Base-by-base conservation (phyloP, 805 yeast genomes). In the Pichia kluyveri region DNA sequence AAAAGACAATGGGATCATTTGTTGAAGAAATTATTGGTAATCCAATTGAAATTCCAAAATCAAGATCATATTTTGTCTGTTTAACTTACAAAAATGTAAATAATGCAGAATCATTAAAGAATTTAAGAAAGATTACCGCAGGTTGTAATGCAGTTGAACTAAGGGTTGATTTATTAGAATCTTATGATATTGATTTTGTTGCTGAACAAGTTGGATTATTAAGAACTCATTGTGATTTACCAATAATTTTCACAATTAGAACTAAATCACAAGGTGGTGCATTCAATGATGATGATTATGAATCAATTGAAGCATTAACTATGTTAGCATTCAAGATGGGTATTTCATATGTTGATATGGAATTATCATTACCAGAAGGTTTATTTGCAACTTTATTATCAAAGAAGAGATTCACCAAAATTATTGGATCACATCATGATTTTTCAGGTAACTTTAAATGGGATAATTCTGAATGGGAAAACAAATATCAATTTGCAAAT, bases 341-440 rank as follows among this genome's bases (percentile, higher is more conserved):
- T 44, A 80, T 88, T 51, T 91, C 83, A 52, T 89, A 70, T 59
- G 75, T 90, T 56, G 96, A 90, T 57, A 66, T 91, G 46, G 95
- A 89, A 63, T 72, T 90, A 49, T 73, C 86, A 8, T 73, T 79
- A 57, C 84, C 95, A 8, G 73, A 69, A 40, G 72, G 69, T 6
- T 60, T 85, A 18, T 69, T 78, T 49, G 75, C 74, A 45, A 67
- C 72, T 18, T 65, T 87, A 15, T 67, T 79, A 41, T 69, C 72
- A 23, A 68, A 66, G 41, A 80, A 78, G 58, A 76, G 79, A 4
- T 74, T 70, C 62, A 82, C 96, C 15, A 77, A 77, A 59, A 69
- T 91, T 36, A 85, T 91, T 62, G 93, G 88, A 14, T 84, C 96
- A 1, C 85, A 83, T 57, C 95, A 86, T 59, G 95, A 87, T 61